These are phyloP conservation scores for Sphagnurus paluster DNA, from an alignment of 1,284 basidiomycete species.

Conservation along the genomic window DNA sequence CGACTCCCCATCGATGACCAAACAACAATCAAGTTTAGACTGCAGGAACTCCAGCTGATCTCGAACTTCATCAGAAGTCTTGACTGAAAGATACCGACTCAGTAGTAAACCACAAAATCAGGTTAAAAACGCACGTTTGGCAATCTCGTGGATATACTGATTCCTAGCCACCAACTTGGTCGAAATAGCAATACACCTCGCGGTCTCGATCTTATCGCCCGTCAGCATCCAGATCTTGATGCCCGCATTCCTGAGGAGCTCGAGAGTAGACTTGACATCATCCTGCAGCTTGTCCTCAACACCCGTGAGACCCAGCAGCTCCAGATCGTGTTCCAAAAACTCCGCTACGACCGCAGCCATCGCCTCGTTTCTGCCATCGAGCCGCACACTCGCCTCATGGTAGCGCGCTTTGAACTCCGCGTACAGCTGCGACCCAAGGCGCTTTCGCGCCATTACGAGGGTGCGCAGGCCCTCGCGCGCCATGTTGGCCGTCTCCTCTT, in stretches of 20 bases:
- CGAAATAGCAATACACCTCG: slow-evolving; percentile 96
- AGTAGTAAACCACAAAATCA: slow-evolving; percentile 4
- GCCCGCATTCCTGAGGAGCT: slow-evolving; percentile 92
- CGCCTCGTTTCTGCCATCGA: slow-evolving; percentile 81
- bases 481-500: slow-evolving; percentile 99
- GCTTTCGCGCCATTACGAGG: slow-evolving; percentile 87
- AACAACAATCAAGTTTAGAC: slow-evolving; percentile 93
- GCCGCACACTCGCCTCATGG: slow-evolving; percentile 74
- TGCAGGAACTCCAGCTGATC: slow-evolving; percentile 95
- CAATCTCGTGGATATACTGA: slow-evolving; percentile 97
- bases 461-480: slow-evolving; percentile 95
- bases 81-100: slow-evolving; percentile 55
- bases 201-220: slow-evolving; percentile 99
- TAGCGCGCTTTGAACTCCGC: slow-evolving; percentile 75
- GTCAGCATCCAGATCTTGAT: slow-evolving; percentile 99
- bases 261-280: slow-evolving; percentile 92
- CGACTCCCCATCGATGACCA: slow-evolving; percentile 99
- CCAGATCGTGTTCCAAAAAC: slow-evolving; percentile 86
- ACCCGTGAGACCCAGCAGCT: slow-evolving; percentile 92
- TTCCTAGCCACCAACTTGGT: slow-evolving; percentile 95
- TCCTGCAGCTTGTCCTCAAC: slow-evolving; percentile 99
- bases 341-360: slow-evolving; percentile 77
- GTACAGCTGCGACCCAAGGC: slow-evolving; percentile 72
- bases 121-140: slow-evolving; percentile 69
- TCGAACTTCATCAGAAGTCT: slow-evolving; percentile 79